A percentile compares a stretch with the other conserved stretches of the same genome.
phyloP scores from a whole-genome alignment of 768 basidiomycete genomes.

The Fomitopsis serialis region DNA sequence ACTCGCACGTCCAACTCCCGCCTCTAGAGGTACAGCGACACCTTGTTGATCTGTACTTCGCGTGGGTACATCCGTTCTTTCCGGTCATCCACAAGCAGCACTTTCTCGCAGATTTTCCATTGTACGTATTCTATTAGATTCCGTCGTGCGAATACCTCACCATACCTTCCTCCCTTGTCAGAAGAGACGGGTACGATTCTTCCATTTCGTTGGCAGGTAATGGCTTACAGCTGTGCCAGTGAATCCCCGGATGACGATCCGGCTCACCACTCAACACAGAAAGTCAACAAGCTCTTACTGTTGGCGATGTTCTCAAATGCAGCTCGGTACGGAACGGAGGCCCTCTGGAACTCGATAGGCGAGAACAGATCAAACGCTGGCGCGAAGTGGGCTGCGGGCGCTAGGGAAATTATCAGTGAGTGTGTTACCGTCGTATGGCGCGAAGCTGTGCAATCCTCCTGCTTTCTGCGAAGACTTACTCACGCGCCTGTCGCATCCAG shows the following conservation, averaged over 20 bases:
- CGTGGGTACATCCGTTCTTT: constrained; percentile 77
- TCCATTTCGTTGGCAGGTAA: neutral
- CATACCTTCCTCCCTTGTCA: neutral
- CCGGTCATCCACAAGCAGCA: constrained; percentile 73
- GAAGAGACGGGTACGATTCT: neutral
- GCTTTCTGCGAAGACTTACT: no score
- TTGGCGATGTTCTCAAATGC: constrained; percentile 80
- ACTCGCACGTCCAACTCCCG: constrained; percentile 38
- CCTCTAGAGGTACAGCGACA: constrained; percentile 57
- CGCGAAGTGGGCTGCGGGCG: constrained; percentile 55
- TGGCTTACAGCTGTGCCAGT: neutral
- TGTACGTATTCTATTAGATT: neutral
- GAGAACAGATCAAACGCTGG: constrained; percentile 70
- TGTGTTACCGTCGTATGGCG: no score
- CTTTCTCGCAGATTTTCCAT: constrained; percentile 54
- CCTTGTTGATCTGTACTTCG: constrained; percentile 73
- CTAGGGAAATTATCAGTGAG: constrained; percentile 60
- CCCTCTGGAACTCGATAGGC: constrained; percentile 30
- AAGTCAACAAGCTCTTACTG: constrained; percentile 59
- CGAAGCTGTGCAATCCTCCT: no score
- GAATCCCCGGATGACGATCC: neutral
- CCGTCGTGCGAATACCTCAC: neutral
- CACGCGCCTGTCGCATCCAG: no score
- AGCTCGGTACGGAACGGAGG: constrained; percentile 57
- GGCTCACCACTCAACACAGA: constrained; percentile 26